Evolutionary conservation across 2,329 filamentous ascomycete genomes (phyloP), one percentile per base, ranked within the genome.

Genomic region (Xylaria sp.): DNA sequence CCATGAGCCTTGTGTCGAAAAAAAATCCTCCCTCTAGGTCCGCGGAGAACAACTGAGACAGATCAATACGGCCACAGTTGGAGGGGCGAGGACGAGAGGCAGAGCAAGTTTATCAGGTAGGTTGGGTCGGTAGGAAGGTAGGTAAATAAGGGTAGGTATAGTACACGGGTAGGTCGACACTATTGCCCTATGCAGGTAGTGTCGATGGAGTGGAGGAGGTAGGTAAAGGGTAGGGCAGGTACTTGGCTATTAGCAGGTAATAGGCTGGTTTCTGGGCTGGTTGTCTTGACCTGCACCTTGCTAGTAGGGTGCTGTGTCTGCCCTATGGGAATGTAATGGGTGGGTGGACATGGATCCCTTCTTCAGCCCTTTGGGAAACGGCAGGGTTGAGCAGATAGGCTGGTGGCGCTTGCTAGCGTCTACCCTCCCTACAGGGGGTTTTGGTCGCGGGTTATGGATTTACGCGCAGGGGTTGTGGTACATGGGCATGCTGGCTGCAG

Each of bases 311-410:
- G 8, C 23, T n/a, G 18, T 18, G 28, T 71, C 69, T 64, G 69
- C 69, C 69, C 69, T 71, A 71, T 71, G 69, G 43, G 64, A 46
- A 64, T 56, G 61, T 51, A 28, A 60, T 62, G 52, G 67, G 62
- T 63, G 54, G 67, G 62, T 41, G 41, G n/a, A 13, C 39, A 56
- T 65, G 67, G 67, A 51, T 51, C 51, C 51, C 48, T 62, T 68
- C 62, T 65, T 71, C 70, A 71, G 70, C 70, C 70, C 70, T 72
- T 68, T 69, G 57, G 66, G 54, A 56, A 41, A 62, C 61, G 31
- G 41, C 69, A 64, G 60, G 66, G 64, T 64, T 60, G 31, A 51
- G 55, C 58, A 68, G 58, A 66, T 67, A 67, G n/a, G 56, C 31
- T 69, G 54, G 36, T 68, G 41, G 63, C 56, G 59, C 46, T 59